Evolutionary conservation across 306 rosid genomes (phyloP).

Genomic region (Cicer cuneatum): DNA sequence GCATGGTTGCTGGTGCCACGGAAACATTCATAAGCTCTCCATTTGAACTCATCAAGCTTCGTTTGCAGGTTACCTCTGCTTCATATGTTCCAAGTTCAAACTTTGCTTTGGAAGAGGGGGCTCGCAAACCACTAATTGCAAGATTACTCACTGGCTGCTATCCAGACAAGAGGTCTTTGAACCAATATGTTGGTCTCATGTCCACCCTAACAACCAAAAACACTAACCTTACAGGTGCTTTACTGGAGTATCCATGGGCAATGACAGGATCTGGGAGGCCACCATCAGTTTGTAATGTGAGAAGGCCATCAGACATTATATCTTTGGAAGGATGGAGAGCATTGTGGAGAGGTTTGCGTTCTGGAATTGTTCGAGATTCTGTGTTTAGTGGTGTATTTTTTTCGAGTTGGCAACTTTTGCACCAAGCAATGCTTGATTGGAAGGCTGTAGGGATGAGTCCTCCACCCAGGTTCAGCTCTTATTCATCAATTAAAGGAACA

Average conservation of each 20-base stretch:
- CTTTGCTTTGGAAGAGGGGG: constrained; percentile 58
- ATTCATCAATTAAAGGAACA: constrained; percentile 26
- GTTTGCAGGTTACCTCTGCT: constrained; percentile 79
- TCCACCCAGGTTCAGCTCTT: constrained; percentile 73
- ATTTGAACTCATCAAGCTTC: constrained; percentile 83
- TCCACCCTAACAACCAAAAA: constrained; percentile 77
- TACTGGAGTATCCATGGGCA: constrained; percentile 90
- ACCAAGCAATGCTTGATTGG: constrained; percentile 86
- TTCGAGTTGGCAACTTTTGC: constrained; percentile 85
- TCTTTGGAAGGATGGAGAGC: constrained; percentile 89
- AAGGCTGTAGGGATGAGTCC: constrained; percentile 85
- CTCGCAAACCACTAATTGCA: constrained; percentile 60
- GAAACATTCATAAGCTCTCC: constrained; percentile 84
- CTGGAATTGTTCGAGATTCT: constrained; percentile 86
- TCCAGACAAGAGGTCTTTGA: constrained; percentile 74
- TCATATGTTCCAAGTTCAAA: constrained; percentile 52
- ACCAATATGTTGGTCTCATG: constrained; percentile 65
- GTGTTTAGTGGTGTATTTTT: constrained; percentile 85
- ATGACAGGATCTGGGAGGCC: constrained; percentile 91
- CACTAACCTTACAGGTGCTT: constrained; percentile 60
- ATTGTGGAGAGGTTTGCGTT: constrained; percentile 84
- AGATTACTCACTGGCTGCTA: constrained; percentile 65
- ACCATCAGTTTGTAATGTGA: constrained; percentile 69
- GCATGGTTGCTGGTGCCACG: constrained; percentile 72
- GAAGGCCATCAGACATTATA: constrained; percentile 63